These are phyloP conservation scores for Leccinum pseudoinsigne DNA, from an alignment of 1,284 basidiomycete species.

Conservation along the genomic window DNA sequence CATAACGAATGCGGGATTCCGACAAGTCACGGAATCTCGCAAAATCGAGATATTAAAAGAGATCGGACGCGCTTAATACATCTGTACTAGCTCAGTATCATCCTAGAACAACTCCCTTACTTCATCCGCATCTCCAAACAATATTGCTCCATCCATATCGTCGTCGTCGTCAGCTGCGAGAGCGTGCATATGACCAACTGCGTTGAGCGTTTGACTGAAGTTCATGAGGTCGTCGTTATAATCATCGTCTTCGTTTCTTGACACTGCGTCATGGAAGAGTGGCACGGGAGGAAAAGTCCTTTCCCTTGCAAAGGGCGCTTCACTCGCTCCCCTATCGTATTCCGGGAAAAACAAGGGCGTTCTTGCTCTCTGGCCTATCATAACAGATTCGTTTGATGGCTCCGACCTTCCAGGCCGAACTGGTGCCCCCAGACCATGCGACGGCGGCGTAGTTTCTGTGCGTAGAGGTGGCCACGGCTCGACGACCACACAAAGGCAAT, in stretches of 20 bases:
- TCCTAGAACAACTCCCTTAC: conserved; percentile 50
- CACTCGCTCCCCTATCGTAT: conserved; percentile 42
- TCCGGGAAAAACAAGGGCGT: conserved; percentile 75
- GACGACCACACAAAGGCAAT: conserved; percentile 74
- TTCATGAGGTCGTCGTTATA: conserved; percentile 52
- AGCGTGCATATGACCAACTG: conserved; percentile 51
- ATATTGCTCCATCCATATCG: conserved; percentile 67
- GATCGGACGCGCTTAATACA: conserved; percentile 62
- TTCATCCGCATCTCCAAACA: conserved; percentile 83
- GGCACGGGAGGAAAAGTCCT: conserved; percentile 41
- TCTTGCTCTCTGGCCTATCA: conserved; percentile 32
- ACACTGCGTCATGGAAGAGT: conserved; percentile 41
- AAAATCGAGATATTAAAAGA: conserved; percentile 71
- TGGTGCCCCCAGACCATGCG: conserved; percentile 30
- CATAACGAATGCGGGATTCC: conserved; percentile 77
- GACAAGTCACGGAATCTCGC: conserved; percentile 56
- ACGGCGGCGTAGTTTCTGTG: conserved; percentile 37
- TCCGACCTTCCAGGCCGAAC: conserved; percentile 37
- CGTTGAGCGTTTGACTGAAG: conserved; percentile 71
- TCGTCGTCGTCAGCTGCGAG: conserved; percentile 70
- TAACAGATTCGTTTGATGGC: conserved; percentile 25
- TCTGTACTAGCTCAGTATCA: conserved; percentile 10
- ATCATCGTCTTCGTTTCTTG: conserved; percentile 40
- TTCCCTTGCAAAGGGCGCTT: conserved; percentile 34
- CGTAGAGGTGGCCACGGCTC: conserved; percentile 70